Evolutionary conservation across 2,329 filamentous ascomycete genomes (phyloP).

Genomic region (Pseudopithomyces chartarum): DNA sequence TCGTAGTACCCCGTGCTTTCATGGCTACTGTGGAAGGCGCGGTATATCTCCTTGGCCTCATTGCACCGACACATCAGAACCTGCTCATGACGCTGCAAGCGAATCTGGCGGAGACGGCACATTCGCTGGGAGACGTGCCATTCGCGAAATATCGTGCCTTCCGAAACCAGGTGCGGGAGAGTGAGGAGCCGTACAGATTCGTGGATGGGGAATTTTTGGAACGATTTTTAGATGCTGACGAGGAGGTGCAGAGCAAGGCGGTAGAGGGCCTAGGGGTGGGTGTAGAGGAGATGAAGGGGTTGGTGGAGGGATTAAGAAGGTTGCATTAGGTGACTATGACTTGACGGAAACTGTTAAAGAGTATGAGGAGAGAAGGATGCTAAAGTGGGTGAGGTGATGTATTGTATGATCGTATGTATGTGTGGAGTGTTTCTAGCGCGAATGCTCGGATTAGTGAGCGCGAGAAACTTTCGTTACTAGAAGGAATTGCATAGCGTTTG

Average conservation of each 20-base stretch:
- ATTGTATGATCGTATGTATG: too few species aligned
- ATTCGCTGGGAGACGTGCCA: slow-evolving; percentile 72
- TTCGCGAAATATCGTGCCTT: slow-evolving; percentile 86
- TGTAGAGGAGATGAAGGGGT: slow-evolving; percentile 63
- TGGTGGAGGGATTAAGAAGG: slow-evolving; percentile 61
- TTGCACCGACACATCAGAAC: slow-evolving; percentile 73
- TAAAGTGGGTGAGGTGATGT: too few species aligned
- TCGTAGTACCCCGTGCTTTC: slow-evolving; percentile 82
- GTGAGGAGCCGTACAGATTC: slow-evolving; percentile 80
- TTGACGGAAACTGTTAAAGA: too few species aligned
- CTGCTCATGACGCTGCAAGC: slow-evolving; percentile 81
- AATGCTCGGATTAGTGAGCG: too few species aligned
- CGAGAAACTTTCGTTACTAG: too few species aligned
- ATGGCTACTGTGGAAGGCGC: slow-evolving; percentile 91
- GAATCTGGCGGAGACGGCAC: slow-evolving; percentile 68
- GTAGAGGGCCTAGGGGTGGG: slow-evolving; percentile 60
- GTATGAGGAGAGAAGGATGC: too few species aligned
- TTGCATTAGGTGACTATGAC: slow-evolving; percentile 40
- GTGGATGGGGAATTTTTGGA: slow-evolving; percentile 93
- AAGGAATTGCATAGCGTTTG: too few species aligned
- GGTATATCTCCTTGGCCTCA: slow-evolving; percentile 86
- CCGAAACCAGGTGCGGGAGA: slow-evolving; percentile 70
- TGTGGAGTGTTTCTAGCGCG: too few species aligned
- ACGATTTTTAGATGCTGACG: slow-evolving; percentile 74
- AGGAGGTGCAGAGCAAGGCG: slow-evolving; percentile 61